These are phyloP conservation scores for Sporothrix humicola DNA, from an alignment of 2,329 filamentous ascomycete species.

Conservation along the genomic window DNA sequence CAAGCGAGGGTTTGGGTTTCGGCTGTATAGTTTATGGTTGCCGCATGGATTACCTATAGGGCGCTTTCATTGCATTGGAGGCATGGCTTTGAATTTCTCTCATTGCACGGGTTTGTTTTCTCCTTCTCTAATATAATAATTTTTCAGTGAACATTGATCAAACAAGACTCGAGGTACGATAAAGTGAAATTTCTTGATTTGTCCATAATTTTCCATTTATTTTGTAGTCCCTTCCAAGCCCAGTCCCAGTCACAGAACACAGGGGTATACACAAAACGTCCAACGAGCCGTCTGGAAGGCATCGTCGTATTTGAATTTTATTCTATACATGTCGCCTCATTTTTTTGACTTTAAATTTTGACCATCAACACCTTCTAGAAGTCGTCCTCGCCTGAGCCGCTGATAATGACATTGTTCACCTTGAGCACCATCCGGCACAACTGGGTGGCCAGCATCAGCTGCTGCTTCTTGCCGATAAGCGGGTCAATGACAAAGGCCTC, in stretches of 20 bases:
- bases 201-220: conserved; percentile 13
- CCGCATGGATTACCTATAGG: background rate
- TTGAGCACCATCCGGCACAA: conserved; percentile 98
- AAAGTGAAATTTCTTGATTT: background rate
- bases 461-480: conserved; percentile 96
- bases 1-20: conserved; percentile 12
- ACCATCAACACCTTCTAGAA: conserved; percentile 59
- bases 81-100: too few species aligned
- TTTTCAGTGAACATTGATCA: too few species aligned
- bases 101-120: too few species aligned
- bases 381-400: conserved; percentile 84
- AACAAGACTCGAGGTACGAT: background rate
- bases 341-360: background rate
- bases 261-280: conserved; percentile 23
- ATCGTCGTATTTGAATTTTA: conserved; percentile 20
- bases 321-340: conserved; percentile 19
- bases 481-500: conserved; percentile 98
- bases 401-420: conserved; percentile 95
- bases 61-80: too few species aligned
- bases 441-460: conserved; percentile 94
- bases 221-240: background rate
- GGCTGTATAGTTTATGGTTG: background rate
- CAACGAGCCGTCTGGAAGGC: background rate
- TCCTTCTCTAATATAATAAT: too few species aligned
- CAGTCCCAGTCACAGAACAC: conserved; percentile 25